These are phyloP conservation scores for Neurospora africana DNA, from an alignment of 495 filamentous ascomycete genomes.

Conservation along the genomic window DNA sequence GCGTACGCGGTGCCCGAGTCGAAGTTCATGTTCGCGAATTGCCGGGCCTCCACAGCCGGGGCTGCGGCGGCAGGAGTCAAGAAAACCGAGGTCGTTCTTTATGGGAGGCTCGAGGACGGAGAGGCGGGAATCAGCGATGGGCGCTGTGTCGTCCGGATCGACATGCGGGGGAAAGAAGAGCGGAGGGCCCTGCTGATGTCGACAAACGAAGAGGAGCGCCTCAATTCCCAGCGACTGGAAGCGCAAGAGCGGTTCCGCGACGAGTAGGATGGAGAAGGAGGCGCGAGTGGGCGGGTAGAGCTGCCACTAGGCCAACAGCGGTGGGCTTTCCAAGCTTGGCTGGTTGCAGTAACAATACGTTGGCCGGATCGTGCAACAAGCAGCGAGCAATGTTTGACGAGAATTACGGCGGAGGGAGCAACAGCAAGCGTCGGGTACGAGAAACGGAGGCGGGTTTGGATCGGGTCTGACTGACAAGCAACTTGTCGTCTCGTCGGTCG, in stretches of 20 bases:
- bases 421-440: background rate
- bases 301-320: background rate
- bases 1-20: slow-evolving; percentile 54
- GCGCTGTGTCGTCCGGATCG: slow-evolving; percentile 3
- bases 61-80: slow-evolving; percentile 8
- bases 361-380: background rate
- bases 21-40: slow-evolving; percentile 40
- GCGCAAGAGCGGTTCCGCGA: background rate
- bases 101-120: background rate
- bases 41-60: slow-evolving; percentile 18
- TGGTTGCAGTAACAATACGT: background rate
- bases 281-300: background rate
- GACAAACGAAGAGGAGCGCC: background rate
- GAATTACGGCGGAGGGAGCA: background rate
- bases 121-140: background rate
- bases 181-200: background rate
- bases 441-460: background rate
- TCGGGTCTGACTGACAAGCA: background rate
- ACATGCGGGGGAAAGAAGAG: slow-evolving; percentile 3
- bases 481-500: background rate
- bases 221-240: background rate
- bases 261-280: background rate
- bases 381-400: background rate
- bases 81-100: background rate
- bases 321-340: background rate